Percentiles rank a stretch among this genome's conserved stretches.
Evolutionary conservation across 345 rosid genomes (phyloP).

Genomic region (Pseudoturritis turrita): DNA sequence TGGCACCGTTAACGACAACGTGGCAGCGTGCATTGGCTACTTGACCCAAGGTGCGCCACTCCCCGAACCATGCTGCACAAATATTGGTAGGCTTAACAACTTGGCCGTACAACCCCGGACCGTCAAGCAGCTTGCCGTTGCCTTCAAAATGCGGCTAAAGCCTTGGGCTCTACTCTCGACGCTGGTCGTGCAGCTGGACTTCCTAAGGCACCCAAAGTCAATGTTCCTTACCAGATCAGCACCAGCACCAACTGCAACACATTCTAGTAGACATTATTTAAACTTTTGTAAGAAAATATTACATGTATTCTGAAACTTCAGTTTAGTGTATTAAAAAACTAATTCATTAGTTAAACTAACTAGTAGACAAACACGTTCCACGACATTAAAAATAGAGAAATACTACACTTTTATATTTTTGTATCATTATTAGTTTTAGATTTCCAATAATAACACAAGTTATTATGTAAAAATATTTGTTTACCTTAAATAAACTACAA

Average conservation of each 20-base stretch:
- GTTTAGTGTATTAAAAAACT: too few species aligned
- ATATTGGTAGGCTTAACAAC: neutral
- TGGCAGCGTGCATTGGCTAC: slow-evolving; percentile 14
- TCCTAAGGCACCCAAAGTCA: slow-evolving; percentile 16
- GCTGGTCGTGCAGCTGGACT: slow-evolving; percentile 20
- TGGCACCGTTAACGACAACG: neutral
- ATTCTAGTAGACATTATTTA: too few species aligned
- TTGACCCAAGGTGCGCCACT: neutral
- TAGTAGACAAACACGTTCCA: too few species aligned
- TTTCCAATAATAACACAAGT: too few species aligned
- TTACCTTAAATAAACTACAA: too few species aligned
- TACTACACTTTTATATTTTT: too few species aligned
- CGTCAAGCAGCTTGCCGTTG: slow-evolving; percentile 32
- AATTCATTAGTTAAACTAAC: too few species aligned
- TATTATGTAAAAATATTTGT: too few species aligned
- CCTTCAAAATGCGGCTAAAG: slow-evolving; percentile 7
- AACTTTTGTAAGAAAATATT: too few species aligned
- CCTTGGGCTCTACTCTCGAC: slow-evolving; percentile 1
- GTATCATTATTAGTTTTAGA: too few species aligned
- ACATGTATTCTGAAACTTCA: too few species aligned
- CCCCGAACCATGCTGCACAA: neutral
- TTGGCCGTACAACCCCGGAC: slow-evolving; percentile 26
- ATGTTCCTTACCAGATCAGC: slow-evolving; percentile 27
- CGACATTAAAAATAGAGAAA: too few species aligned
- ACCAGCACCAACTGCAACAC: slow-evolving; percentile 30